phyloP scores from a whole-genome alignment of 2,329 filamentous ascomycete genomes.

The Hypoxylon rubiginosum region DNA sequence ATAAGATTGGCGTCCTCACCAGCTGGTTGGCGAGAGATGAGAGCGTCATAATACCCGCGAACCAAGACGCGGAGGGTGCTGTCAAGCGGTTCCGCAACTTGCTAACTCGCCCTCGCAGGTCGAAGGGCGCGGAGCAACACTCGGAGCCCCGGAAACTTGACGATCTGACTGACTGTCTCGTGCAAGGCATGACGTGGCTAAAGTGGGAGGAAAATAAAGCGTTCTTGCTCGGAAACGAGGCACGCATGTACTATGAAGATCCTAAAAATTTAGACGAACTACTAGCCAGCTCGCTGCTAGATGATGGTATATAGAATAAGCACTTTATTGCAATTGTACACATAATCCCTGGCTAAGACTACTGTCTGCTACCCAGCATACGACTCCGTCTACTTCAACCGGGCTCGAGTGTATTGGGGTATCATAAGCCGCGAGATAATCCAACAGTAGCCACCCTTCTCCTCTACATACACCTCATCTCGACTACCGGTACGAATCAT shows the following conservation, averaged over 20 bases:
- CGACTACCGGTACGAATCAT: constrained; percentile 2
- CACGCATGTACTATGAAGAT: constrained; percentile 35
- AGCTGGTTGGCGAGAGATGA: constrained; percentile 61
- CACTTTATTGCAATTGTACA: constrained; percentile 37
- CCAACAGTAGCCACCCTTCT: constrained; percentile 16
- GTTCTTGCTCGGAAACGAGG: constrained; percentile 50
- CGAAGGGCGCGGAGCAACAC: constrained; percentile 51
- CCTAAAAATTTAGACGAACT: constrained; percentile 25
- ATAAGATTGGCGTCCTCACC: constrained; percentile 74
- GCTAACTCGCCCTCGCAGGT: constrained; percentile 36
- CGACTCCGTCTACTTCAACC: constrained; percentile 19
- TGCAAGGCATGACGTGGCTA: constrained; percentile 83
- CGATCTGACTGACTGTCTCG: constrained; percentile 82
- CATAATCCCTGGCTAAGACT: constrained; percentile 28
- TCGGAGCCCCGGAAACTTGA: constrained; percentile 75
- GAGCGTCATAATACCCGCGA: constrained; percentile 36
- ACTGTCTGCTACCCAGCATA: constrained; percentile 22
- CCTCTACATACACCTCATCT: constrained; percentile 10
- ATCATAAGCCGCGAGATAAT: constrained; percentile 29
- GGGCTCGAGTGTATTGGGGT: constrained; percentile 34
- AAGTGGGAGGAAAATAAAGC: constrained; percentile 77
- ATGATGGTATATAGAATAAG: constrained; percentile 30
- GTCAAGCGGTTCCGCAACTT: constrained; percentile 34
- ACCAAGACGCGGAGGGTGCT: constrained; percentile 20
- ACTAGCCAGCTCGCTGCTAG: constrained; percentile 13